Evolutionary conservation across 2,329 filamentous ascomycete species (phyloP).

Genomic region (Monascus ruber): DNA sequence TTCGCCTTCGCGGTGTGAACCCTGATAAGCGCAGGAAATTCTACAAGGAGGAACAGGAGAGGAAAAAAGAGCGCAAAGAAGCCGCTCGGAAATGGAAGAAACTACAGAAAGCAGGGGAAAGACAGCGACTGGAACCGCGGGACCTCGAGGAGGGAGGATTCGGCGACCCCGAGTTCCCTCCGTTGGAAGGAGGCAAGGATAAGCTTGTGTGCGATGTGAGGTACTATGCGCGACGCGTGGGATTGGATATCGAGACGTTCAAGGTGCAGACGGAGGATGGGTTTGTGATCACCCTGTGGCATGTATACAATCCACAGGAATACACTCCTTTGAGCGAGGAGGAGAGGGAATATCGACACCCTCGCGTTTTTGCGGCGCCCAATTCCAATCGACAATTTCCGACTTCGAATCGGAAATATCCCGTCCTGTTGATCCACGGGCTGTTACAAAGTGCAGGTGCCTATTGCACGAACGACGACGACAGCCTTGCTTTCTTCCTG

Average conservation of each 20-base stretch:
- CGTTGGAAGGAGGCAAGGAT: constrained; percentile 71
- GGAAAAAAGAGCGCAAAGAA: constrained; percentile 45
- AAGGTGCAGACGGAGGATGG: constrained; percentile 88
- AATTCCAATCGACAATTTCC: constrained; percentile 12
- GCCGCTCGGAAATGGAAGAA: constrained; percentile 53
- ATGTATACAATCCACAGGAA: constrained; percentile 74
- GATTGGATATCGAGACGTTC: constrained; percentile 72
- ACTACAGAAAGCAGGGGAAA: constrained; percentile 18
- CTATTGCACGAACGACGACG: constrained; percentile 82
- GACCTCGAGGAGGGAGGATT: constrained; percentile 10
- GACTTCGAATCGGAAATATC: constrained; percentile 42
- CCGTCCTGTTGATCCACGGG: constrained; percentile 77
- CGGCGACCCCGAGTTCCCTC: constrained; percentile 46
- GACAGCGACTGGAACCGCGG: constrained; percentile 26
- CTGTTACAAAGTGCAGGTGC: constrained; percentile 78
- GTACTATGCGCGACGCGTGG: constrained; percentile 80
- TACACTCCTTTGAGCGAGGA: constrained; percentile 45
- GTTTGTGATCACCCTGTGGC: constrained; percentile 80
- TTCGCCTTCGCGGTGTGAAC: constrained; percentile 48
- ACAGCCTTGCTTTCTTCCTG: constrained; percentile 81
- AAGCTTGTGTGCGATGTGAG: constrained; percentile 64
- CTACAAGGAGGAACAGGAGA: constrained; percentile 56
- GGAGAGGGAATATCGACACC: constrained; percentile 39
- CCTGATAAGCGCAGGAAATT: constrained; percentile 55
- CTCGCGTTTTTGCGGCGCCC: constrained; percentile 49